These are phyloP conservation scores for Solanum peruvianum DNA, from an alignment of 257 asterid species.

Conservation along the genomic window DNA sequence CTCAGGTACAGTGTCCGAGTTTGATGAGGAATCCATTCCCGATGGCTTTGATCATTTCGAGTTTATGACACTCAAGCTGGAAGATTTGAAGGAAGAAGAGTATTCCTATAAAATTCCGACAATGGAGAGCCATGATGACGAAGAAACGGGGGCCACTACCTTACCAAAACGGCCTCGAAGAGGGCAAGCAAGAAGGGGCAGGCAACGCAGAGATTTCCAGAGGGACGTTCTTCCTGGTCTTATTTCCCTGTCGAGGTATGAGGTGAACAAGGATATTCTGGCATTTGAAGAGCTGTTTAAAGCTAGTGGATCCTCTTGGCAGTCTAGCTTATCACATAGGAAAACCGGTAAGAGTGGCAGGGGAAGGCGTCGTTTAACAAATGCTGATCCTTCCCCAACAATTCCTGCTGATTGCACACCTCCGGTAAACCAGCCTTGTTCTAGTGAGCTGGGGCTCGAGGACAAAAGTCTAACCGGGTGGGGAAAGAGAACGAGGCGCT, in stretches of 20 bases:
- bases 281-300: conserved; percentile 43
- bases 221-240: conserved; percentile 62
- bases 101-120: conserved; percentile 1
- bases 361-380: conserved; percentile 27
- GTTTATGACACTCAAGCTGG: conserved; percentile 46
- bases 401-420: conserved; percentile 5
- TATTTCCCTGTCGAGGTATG: conserved; percentile 43
- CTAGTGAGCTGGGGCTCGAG: conserved; percentile 10
- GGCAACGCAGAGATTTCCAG: conserved; percentile 49
- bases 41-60: conserved; percentile 54
- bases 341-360: conserved; percentile 17
- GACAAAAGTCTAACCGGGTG: conserved; percentile 45
- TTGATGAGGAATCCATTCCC: conserved; percentile 22
- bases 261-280: conserved; percentile 64
- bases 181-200: conserved; percentile 40
- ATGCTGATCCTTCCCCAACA: background rate
- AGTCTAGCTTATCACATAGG: conserved; percentile 12
- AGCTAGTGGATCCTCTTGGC: conserved; percentile 19
- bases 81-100: conserved; percentile 32
- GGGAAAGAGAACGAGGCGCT: conserved; percentile 68
- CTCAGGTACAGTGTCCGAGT: background rate
- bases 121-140: conserved; percentile 8
- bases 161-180: conserved; percentile 27
- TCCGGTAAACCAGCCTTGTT: conserved; percentile 9
- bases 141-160: conserved; percentile 4